phyloP scores from a whole-genome alignment of 805 yeast species.

The Spathaspora gorwiae region DNA sequence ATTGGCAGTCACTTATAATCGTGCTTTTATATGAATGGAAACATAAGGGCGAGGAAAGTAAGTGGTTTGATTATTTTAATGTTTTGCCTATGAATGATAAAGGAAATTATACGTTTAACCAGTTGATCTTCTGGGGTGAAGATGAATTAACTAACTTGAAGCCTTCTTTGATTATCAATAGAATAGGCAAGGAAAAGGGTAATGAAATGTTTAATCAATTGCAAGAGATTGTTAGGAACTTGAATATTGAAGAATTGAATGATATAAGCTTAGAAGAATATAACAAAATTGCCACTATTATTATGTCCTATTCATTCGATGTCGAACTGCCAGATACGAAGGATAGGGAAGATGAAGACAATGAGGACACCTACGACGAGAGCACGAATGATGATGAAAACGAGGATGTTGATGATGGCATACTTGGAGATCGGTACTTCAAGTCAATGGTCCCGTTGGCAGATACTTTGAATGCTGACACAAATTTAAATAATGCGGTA shows the following conservation, averaged over 20 bases:
- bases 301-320: constrained; percentile 90
- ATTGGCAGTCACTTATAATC: constrained; percentile 77
- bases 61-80: constrained; percentile 68
- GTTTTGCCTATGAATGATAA: constrained; percentile 54
- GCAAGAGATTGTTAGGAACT: constrained; percentile 24
- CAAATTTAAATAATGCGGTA: constrained; percentile 70
- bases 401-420: constrained; percentile 1
- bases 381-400: constrained; percentile 10
- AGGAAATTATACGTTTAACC: constrained; percentile 43
- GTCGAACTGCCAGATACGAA: constrained; percentile 43
- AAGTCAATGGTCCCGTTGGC: constrained; percentile 94
- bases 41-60: constrained; percentile 40
- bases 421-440: constrained; percentile 21
- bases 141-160: constrained; percentile 50
- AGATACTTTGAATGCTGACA: constrained; percentile 85
- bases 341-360: constrained; percentile 20
- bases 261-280: constrained; percentile 50
- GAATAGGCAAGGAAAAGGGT: constrained; percentile 72
- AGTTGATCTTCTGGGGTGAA: constrained; percentile 76
- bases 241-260: constrained; percentile 24
- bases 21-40: constrained; percentile 58
- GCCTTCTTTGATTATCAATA: constrained; percentile 66
- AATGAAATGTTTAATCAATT: constrained; percentile 50
- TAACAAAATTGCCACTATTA: constrained; percentile 68
- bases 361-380: constrained; percentile 19